Percentiles rank a stretch among this genome's conserved stretches.
Evolutionary conservation across 169 alveolate species (phyloP).

Genomic region (Plasmodium gonderi): DNA sequence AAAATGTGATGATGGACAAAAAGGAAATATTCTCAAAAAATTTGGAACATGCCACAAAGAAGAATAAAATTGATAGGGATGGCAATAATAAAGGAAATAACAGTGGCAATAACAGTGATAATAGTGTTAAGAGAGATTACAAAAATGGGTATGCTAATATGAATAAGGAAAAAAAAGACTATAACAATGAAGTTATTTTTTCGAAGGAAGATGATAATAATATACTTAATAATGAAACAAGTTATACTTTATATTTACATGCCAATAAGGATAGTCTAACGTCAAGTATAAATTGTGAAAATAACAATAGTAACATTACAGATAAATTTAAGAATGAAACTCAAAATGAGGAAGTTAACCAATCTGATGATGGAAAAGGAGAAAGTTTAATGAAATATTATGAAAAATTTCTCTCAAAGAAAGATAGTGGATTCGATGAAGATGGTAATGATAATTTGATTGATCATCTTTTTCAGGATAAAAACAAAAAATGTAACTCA

Average conservation of each 20-base stretch:
- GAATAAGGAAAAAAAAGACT: neutral
- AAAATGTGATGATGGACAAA: neutral
- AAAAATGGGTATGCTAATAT: neutral
- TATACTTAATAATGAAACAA: neutral
- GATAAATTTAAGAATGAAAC: neutral
- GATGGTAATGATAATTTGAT: too few species aligned
- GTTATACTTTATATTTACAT: neutral
- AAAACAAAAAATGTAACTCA: neutral
- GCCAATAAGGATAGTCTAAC: neutral
- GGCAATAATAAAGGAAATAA: neutral
- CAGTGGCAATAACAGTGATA: neutral
- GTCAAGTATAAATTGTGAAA: neutral
- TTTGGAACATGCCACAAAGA: conserved; percentile 4
- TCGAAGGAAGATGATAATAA: neutral
- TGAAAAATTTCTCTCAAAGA: too few species aligned
- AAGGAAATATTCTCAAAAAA: neutral
- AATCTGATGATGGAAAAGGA: neutral
- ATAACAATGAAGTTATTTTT: neutral
- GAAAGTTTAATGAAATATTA: neutral
- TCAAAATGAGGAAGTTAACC: neutral
- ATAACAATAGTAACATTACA: neutral
- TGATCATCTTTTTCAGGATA: neutral
- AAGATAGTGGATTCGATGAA: neutral
- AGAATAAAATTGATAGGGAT: neutral
- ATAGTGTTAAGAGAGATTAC: neutral